A percentile compares a stretch with the other conserved stretches of the same genome.
Conservation (phyloP, 805 yeast species). For the Metschnikowia borealis region DNA sequence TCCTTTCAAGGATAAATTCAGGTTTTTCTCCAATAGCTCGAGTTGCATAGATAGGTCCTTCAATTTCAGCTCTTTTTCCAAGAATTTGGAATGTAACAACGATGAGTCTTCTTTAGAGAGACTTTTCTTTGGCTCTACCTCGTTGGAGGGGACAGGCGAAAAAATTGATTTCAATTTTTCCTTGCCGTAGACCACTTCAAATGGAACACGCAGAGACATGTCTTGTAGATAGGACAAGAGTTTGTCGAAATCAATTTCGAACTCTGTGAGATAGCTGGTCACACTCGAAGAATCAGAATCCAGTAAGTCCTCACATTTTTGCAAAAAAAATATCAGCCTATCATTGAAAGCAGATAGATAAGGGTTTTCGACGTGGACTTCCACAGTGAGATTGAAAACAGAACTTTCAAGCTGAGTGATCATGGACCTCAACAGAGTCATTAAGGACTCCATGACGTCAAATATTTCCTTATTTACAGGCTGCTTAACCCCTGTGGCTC, state of each 20-base stretch:
- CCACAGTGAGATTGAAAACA: background rate
- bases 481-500: background rate
- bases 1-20: constrained; percentile 29
- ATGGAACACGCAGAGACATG: background rate
- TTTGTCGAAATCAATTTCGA: background rate
- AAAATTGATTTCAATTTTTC: background rate
- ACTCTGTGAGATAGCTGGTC: background rate
- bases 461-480: background rate
- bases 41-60: constrained; percentile 46
- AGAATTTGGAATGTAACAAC: constrained; percentile 4
- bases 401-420: background rate
- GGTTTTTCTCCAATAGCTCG: constrained; percentile 41
- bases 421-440: background rate
- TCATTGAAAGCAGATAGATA: constrained; percentile 3
- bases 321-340: background rate
- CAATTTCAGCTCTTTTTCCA: constrained; percentile 19
- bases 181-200: background rate
- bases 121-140: no score
- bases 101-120: background rate
- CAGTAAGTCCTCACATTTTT: background rate
- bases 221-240: background rate
- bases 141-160: background rate
- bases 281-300: background rate
- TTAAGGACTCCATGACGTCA: background rate
- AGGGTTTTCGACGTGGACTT: background rate